These are phyloP conservation scores for Colletotrichum liriopes DNA, from an alignment of 2,329 filamentous ascomycete genomes.

Conservation along the genomic window DNA sequence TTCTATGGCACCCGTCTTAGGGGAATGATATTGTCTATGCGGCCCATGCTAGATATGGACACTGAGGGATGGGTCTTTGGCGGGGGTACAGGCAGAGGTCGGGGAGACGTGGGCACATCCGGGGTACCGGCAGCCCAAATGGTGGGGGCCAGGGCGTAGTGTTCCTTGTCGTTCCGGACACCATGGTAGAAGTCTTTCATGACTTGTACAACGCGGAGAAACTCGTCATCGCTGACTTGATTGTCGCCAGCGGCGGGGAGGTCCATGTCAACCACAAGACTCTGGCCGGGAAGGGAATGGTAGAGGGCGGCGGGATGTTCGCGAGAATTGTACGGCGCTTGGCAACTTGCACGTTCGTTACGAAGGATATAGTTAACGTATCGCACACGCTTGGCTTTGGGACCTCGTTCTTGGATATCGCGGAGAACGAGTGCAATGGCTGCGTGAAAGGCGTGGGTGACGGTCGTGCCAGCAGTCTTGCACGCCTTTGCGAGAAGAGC, in stretches of 20 bases:
- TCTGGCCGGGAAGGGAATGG: slow-evolving; percentile 50
- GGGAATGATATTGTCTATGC: slow-evolving; percentile 54
- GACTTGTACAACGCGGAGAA: slow-evolving; percentile 44
- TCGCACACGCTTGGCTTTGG: slow-evolving; percentile 29
- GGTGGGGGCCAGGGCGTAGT: slow-evolving; percentile 47
- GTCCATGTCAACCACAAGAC: slow-evolving; percentile 48
- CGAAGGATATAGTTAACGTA: slow-evolving; percentile 53
- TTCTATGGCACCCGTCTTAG: slow-evolving; percentile 48
- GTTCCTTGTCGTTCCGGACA: slow-evolving; percentile 50
- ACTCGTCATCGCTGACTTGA: slow-evolving; percentile 43
- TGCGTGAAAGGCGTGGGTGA: slow-evolving; percentile 53
- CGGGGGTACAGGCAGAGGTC: slow-evolving; percentile 45
- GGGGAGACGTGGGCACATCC: slow-evolving; percentile 23
- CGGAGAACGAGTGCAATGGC: slow-evolving; percentile 50
- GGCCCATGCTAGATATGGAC: slow-evolving; percentile 54
- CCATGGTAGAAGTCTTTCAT: slow-evolving; percentile 50
- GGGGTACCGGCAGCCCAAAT: slow-evolving; percentile 46
- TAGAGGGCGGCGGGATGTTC: slow-evolving; percentile 50
- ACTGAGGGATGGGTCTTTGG: slow-evolving; percentile 49
- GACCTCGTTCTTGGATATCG: slow-evolving; percentile 44
- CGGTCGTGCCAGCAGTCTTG: slow-evolving; percentile 45
- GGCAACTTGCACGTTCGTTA: slow-evolving; percentile 50
- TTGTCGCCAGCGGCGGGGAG: slow-evolving; percentile 23
- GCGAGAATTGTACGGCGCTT: slow-evolving; percentile 45
- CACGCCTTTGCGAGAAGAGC: slow-evolving; percentile 43